Base-by-base conservation (phyloP, 2,329 filamentous ascomycete species). In the Penicillium fuscoglaucum region DNA sequence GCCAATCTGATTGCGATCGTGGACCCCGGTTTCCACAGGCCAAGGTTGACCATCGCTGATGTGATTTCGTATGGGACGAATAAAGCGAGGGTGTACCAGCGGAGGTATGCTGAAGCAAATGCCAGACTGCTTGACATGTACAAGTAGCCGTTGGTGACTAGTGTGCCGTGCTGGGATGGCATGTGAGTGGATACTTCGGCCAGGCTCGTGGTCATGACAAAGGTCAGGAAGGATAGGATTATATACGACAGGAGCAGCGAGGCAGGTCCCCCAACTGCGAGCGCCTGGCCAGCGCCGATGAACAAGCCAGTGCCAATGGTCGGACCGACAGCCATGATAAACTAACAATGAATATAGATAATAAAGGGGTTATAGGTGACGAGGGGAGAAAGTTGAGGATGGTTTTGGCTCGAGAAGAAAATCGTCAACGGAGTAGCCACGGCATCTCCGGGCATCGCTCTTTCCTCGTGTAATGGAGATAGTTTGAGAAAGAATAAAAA, bases 11-110 rank as follows among this genome's bases (percentile, higher is more conserved):
- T 68, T 7, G 74, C 74, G 28, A 78, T 69, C 10, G 71, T 71
- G 28, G 74, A 52, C 6, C 67, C 68, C 13, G 76, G 73, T 19
- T 71, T 67, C 86, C 86, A 89, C 66, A 84, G 84, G 58, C 84
- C 75, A 63, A 89, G 83, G 35, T 88, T 79, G 29, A 88, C 82
- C 63, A 84, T 82, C 29, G 85, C 84, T n/a, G 86, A 86, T 0
- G 84, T 84, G 58, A 88, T 86, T 71, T 89, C 87, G 59, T 83
- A 82, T 53, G 77, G 79, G 3, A 81, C 74, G 31, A 79, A 71
- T 57, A 81, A 74, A 4, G 78, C 73, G 44, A 75, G 63, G 1
- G 76, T 71, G 54, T 78, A 80, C 80, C 79, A 81, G 50, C 80
- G 79, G 35, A 77, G 69, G 51, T 74, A 76, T 28, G 71, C 71